Evolutionary conservation across 148 eudicot genomes (phyloP), one percentile per base, ranked within the genome.

Genomic region (Vaccinium corymbosum): DNA sequence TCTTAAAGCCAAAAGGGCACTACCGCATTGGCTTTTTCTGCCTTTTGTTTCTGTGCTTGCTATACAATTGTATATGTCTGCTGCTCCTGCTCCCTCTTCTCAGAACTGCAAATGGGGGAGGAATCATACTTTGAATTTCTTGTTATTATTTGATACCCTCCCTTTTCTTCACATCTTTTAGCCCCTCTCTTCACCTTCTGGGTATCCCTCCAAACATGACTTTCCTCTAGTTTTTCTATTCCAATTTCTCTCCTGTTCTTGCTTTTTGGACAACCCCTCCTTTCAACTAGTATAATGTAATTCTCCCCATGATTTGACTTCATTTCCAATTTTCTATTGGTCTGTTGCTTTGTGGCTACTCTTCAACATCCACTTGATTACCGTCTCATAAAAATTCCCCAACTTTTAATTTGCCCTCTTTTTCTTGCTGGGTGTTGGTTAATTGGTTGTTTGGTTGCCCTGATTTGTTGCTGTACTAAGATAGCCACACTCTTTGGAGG

Each of bases 21-120:
- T 84, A 72, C 85, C 86, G 78, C 87, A 84, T 85, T 91, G 91
- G 88, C 88, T 86, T 89, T 84, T 86, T 89, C 84, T 81, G 83
- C 87, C 91, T 87, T 90, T 90, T 89, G 85, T 73, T 87, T 89
- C 88, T 91, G 88, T 89, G 87, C 85, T 88, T 83, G 38, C 87
- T 84, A 86, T 89, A 86, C 94, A 87, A 83, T 91, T 94, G 94
- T 92, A 91, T 84, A 89, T 90, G 89, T 91, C 92, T 90, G 83
- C 85, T 85, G 64, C 82, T 83, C 20, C 89, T 90, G 89, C 90
- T 89, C 86, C 91, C 88, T 80, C 86, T 83, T 87, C 88, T 85
- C 81, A 82, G 38, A 89, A 86, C 93, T 91, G 86, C 89, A 89
- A 89, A 85, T 90, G 95, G 89, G 85, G 89, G 80, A 85, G 82